These are phyloP conservation scores for Solanum virginianum DNA, from an alignment of 257 asterid species.

Conservation along the genomic window DNA sequence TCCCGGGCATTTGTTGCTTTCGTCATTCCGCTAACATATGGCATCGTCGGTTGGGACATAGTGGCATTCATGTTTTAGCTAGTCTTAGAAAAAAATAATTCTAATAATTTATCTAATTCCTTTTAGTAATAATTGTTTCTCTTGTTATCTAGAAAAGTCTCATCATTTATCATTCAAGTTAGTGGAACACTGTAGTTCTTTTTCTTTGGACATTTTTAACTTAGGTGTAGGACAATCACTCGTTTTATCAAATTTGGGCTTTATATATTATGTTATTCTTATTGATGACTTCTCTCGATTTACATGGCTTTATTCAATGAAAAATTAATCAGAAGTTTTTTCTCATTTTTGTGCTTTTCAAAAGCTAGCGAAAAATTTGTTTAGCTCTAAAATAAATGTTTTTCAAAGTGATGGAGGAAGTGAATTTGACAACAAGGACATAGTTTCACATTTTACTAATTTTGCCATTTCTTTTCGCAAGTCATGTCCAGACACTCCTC, in stretches of 20 bases:
- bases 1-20: background rate
- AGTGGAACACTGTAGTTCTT: background rate
- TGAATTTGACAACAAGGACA: background rate
- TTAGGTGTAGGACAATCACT: background rate
- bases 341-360: background rate
- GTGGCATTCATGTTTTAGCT: background rate
- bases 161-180: background rate
- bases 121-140: background rate
- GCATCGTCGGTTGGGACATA: background rate
- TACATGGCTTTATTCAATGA: background rate
- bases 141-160: background rate
- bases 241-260: background rate
- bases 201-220: background rate
- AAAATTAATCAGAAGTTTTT: background rate
- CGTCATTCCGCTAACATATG: background rate
- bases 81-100: background rate
- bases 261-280: background rate
- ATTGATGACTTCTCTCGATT: background rate
- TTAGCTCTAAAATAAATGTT: background rate
- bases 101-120: background rate
- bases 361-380: background rate
- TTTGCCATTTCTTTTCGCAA: background rate
- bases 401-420: background rate
- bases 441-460: background rate
- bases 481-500: background rate